A percentile compares a stretch with the other conserved stretches of the same genome.
Evolutionary conservation across 495 filamentous ascomycete species (phyloP).

Genomic region (Cercophora scortea): DNA sequence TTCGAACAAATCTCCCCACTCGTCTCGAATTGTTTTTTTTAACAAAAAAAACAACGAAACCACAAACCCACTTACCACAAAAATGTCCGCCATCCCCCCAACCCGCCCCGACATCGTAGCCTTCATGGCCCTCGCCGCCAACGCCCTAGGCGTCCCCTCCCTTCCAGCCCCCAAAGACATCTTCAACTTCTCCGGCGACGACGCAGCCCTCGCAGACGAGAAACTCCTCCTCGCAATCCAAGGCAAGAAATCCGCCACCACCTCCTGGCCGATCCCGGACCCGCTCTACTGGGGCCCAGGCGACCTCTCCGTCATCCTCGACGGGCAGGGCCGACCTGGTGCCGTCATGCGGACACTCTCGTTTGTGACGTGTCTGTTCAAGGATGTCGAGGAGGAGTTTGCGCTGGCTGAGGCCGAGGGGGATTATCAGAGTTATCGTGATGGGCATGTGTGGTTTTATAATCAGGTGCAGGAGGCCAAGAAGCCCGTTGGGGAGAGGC

Average conservation of each 20-base stretch:
- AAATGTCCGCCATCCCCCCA: slow-evolving; percentile 42
- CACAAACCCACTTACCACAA: slow-evolving; percentile 27
- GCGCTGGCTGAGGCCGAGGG: slow-evolving; percentile 27
- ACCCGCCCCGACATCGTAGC: slow-evolving; percentile 17
- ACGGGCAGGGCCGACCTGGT: slow-evolving; percentile 16
- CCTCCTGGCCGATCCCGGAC: slow-evolving; percentile 23
- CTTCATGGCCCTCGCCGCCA: slow-evolving; percentile 20
- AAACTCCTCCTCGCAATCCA: slow-evolving; percentile 15
- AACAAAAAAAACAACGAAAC: no score
- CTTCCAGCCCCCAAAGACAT: slow-evolving; percentile 22
- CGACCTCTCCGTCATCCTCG: slow-evolving; percentile 24
- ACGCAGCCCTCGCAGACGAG: slow-evolving; percentile 6
- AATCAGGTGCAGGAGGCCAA: slow-evolving; percentile 5
- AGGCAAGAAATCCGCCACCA: slow-evolving; percentile 24
- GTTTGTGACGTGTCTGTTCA: slow-evolving; percentile 19
- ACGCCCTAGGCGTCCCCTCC: slow-evolving; percentile 7
- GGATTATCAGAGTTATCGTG: slow-evolving; percentile 17
- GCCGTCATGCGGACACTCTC: slow-evolving; percentile 23
- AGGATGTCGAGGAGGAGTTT: slow-evolving; percentile 24
- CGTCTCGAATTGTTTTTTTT: no score
- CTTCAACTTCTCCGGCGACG: slow-evolving; percentile 19
- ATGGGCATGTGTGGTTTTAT: slow-evolving; percentile 21
- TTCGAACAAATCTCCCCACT: no score
- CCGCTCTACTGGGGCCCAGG: slow-evolving; percentile 23
- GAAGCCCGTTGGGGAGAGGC: neutral